Base-by-base conservation (phyloP, 495 filamentous ascomycete genomes). In the Tuber aestivum region DNA sequence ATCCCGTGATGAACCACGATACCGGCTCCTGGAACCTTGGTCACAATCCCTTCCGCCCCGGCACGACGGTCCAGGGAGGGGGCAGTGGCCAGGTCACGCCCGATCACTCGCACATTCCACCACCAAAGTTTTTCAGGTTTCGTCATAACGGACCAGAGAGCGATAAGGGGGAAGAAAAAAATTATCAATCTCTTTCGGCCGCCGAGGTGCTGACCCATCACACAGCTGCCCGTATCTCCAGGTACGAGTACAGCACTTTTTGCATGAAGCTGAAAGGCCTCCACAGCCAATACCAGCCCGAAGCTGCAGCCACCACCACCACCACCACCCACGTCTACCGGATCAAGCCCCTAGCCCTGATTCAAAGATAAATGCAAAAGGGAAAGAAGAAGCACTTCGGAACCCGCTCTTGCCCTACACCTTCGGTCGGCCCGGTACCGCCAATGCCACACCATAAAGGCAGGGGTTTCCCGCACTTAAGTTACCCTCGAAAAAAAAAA, bases 241-340 rank as follows among this genome's bases (percentile, higher is more conserved):
- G 12, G 56, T 61, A 65, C 32, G n/a, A n/a, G n/a, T n/a, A n/a
- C n/a, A n/a, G n/a, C n/a, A n/a, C n/a, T n/a, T 12, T 20, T 65
- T 32, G 56, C 56, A 18, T 18, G 12, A 1, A 35, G 4, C 56
- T 74, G 50, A 23, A 38, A 42, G 27, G 23, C 35, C 1, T 18
- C 14, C 6, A 65, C 27, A 35, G 56, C 56, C 27, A 35, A 65
- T 65, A 27, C 27, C 12, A 35, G 3, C 27, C 27, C 12, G 12
- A 12, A 16, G 4, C 56, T 35, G 27, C 27, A 32, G 27, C n/a
- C 50, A 5, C 50, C 8, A 27, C n/a, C n/a, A 56, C 21, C n/a
- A 27, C n/a, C 27, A 65, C 56, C 82, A 83, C 74, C 10, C 8
- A 32, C 12, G 4, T n/a, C 50, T n/a, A 32, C 50, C n/a, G 10